Conservation (phyloP, 2,329 filamentous ascomycete genomes). For the Boeremia lycopersici region DNA sequence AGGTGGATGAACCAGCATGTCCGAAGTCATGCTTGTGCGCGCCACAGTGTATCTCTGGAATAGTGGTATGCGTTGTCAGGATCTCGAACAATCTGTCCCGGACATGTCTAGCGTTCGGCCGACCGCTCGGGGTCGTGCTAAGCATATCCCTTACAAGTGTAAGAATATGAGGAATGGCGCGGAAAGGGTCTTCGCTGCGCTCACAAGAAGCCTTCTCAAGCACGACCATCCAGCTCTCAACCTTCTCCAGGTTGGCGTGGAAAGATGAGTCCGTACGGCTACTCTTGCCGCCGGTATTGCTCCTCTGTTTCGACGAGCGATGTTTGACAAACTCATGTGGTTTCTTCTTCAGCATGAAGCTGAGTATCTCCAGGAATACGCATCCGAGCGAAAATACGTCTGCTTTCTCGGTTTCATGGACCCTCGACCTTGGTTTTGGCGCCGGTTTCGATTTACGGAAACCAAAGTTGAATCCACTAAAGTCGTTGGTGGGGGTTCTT, state of each 20-base stretch:
- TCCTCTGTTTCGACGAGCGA: constrained; percentile 69
- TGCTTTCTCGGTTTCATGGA: constrained; percentile 53
- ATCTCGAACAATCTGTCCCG: constrained; percentile 46
- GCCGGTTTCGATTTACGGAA: constrained; percentile 39
- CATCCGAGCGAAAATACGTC: constrained; percentile 78
- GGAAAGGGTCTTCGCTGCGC: constrained; percentile 46
- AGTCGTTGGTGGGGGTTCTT: constrained; percentile 42
- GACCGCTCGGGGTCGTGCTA: constrained; percentile 46
- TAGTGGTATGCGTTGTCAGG: constrained; percentile 36
- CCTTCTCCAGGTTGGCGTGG: constrained; percentile 71
- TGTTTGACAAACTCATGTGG: constrained; percentile 69
- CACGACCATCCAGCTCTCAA: constrained; percentile 70
- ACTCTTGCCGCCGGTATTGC: constrained; percentile 49
- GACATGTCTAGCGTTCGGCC: constrained; percentile 51
- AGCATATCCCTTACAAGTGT: constrained; percentile 52
- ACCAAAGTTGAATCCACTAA: constrained; percentile 47
- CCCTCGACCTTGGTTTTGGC: constrained; percentile 34
- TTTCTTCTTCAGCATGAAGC: constrained; percentile 71
- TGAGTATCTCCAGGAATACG: constrained; percentile 73
- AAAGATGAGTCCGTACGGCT: constrained; percentile 73
- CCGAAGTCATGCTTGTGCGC: constrained; percentile 41
- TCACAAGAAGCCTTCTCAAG: constrained; percentile 64
- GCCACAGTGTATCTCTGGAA: constrained; percentile 44
- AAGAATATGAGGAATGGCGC: constrained; percentile 50
- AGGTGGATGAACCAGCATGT: constrained; percentile 28